These are phyloP conservation scores for Dendrocalamus sinicus DNA, from an alignment of 176 grass and related monocot genomes.

Conservation along the genomic window DNA sequence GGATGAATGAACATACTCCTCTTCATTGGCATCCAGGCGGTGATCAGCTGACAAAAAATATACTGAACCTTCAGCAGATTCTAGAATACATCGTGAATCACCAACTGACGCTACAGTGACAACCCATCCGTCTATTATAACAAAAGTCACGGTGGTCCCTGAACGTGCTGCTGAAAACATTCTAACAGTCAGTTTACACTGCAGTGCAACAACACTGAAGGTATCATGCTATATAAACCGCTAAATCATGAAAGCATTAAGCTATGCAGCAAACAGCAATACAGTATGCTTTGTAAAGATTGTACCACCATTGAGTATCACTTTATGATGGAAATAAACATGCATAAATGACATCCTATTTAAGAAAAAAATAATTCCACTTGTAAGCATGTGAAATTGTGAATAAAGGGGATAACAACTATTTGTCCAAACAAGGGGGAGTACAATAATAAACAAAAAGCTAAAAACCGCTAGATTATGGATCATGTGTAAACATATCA, in stretches of 20 bases:
- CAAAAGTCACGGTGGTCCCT: constrained; percentile 90
- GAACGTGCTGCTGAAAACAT: constrained; percentile 74
- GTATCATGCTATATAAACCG: constrained; percentile 12
- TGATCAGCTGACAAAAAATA: constrained; percentile 88
- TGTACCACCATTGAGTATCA: constrained; percentile 17
- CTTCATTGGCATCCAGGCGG: constrained; percentile 80
- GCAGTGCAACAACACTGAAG: constrained; percentile 9
- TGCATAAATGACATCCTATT: constrained; percentile 14
- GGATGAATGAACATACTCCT: constrained; percentile 68
- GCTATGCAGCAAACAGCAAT: constrained; percentile 18
- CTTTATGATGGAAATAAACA: constrained; percentile 18
- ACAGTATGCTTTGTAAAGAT: constrained; percentile 10
- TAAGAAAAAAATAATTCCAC: constrained; percentile 1
- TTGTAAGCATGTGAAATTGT: neutral
- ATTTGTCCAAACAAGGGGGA: neutral
- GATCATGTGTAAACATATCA: constrained; percentile 9
- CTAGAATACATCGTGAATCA: constrained; percentile 90
- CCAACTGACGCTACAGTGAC: constrained; percentile 91
- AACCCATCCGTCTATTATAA: constrained; percentile 97
- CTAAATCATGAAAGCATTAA: constrained; percentile 11
- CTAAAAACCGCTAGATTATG: neutral
- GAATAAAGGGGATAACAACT: neutral
- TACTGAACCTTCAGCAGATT: constrained; percentile 85
- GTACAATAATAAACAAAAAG: neutral
- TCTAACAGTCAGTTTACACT: constrained; percentile 38